Evolutionary conservation across 768 basidiomycete species (phyloP), one percentile per base, ranked within the genome.

Genomic region (Tylopilus vinaceipallidus): DNA sequence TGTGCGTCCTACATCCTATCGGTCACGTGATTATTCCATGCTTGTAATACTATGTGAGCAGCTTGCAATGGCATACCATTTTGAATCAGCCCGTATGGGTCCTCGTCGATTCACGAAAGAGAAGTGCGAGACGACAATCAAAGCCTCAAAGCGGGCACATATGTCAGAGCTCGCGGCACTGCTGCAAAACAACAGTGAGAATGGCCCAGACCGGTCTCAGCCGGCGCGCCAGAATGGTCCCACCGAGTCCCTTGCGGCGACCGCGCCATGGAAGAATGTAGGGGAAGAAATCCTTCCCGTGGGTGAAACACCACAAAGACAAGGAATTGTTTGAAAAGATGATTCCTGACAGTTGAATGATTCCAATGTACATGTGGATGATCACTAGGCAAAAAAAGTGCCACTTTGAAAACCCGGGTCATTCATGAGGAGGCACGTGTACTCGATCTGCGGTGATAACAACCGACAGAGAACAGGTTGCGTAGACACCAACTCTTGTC

Each of bases 21-120:
- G 17, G 12, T 53, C 63, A 64, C 61, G 64, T 64, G 63, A 64
- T 13, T 12, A 7, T 29, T 29, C 27, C n/a, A n/a, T n/a, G n/a
- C n/a, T n/a, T n/a, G n/a, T n/a, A n/a, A n/a, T n/a, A n/a, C n/a
- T n/a, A n/a, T n/a, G n/a, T 29, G 2, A 11, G 27, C 27, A 29
- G 27, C 27, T n/a, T n/a, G n/a, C n/a, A n/a, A n/a, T 29, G 11
- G 2, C 27, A 29, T 29, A 29, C 27, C 27, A 29, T 29, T 39
- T 33, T 20, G 23, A 22, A 22, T 6, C 17, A 36, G 9, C 32
- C 10, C n/a, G 6, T 11, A 42, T 16, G 7, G 19, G 19, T 26
- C 13, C 17, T 26, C 6, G 22, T 33, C n/a, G 13, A 32, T 45
- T 45, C 26, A 19, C 14, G 16, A 14, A 29, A 27, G n/a, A 20